Base-by-base conservation (phyloP, 257 asterid genomes). In the Solanum lycopersicoides region DNA sequence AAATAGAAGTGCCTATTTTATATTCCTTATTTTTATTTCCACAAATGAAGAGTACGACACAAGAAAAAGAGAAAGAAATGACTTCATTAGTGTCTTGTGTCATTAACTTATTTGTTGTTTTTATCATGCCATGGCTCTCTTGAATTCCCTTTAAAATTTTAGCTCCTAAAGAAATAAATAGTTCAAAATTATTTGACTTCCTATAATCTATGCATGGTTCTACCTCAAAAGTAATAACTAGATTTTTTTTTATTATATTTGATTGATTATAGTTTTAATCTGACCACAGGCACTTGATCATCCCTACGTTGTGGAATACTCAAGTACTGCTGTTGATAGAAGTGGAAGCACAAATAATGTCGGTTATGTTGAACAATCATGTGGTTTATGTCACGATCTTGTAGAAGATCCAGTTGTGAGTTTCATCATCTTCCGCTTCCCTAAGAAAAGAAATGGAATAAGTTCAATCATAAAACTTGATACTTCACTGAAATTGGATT, bases 271-370 rank as follows among this genome's bases (percentile, higher is more conserved):
- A 42, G 85, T 83, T 71, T 82, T 65, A 71, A 50, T 84, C 21
- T 60, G 41, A 23, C 79, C 66, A 83, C 94, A 94, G 98, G 98
- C 98, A 88, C 98, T 96, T 87, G 97, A 96, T 89, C 98, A 96
- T 91, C 98, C 98, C 84, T 95, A 96, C 92, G 98, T 95, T 84
- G 98, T 96, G 83, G 98, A 92, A 86, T 94, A 96, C 93, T 95
- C 98, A 76, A 92, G 85, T 77, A 87, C 94, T 84, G 65, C 95
- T 86, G 88, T 90, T 92, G 94, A 88, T 87, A 93, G 93, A 85
- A 93, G 83, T 90, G 95, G 91, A 87, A 88, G 88, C 84, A 42
- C 89, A 82, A 91, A 84, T 87, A 94, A 90, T 68, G 88, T 89
- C 83, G 84, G 87, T 87, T 90, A 83, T 44, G 92, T 71, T 83